Percentiles rank a stretch among this genome's conserved stretches.
These are phyloP conservation scores for Pseudocercospora eumusae DNA, from an alignment of 2,329 filamentous ascomycete species.

Conservation along the genomic window DNA sequence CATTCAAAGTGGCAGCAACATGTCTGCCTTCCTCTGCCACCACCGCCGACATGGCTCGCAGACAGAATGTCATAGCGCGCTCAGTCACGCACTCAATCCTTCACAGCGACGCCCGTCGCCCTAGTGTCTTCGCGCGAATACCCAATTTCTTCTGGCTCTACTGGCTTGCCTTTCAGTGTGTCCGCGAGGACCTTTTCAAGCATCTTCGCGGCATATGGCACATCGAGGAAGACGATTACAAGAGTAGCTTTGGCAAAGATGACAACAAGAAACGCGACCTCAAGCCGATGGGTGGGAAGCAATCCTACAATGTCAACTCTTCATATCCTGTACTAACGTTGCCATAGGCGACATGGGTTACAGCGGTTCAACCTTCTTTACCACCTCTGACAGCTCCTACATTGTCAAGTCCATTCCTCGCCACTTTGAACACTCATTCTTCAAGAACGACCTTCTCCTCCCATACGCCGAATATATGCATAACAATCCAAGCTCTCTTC, in stretches of 20 bases:
- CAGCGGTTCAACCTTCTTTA: slow-evolving; percentile 75
- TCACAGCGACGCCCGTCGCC: slow-evolving; percentile 20
- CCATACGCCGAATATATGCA: slow-evolving; percentile 67
- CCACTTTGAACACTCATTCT: slow-evolving; percentile 70
- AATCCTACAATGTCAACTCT: slow-evolving; percentile 6
- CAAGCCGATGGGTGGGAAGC: slow-evolving; percentile 53
- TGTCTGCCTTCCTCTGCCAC: neutral
- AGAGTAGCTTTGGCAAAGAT: slow-evolving; percentile 53
- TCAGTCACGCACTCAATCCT: slow-evolving; percentile 28
- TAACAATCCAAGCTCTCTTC: slow-evolving; percentile 59
- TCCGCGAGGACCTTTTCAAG: slow-evolving; percentile 52
- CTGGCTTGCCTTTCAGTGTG: slow-evolving; percentile 40
- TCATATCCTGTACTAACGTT: neutral
- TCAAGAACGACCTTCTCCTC: slow-evolving; percentile 64
- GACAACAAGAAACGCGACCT: slow-evolving; percentile 48
- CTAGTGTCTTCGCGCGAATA: slow-evolving; percentile 16
- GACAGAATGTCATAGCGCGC: slow-evolving; percentile 27
- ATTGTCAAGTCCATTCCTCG: slow-evolving; percentile 72
- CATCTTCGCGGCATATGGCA: slow-evolving; percentile 57
- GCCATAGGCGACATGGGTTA: slow-evolving; percentile 63
- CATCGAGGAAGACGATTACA: slow-evolving; percentile 58
- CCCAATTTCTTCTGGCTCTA: slow-evolving; percentile 31
- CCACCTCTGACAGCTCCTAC: slow-evolving; percentile 65
- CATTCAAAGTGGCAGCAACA: slow-evolving; percentile 1
- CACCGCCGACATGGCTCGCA: slow-evolving; percentile 22